These are phyloP conservation scores for Parietichytrium sp. DNA, from an alignment of 108 stramenopile species.

Conservation along the genomic window DNA sequence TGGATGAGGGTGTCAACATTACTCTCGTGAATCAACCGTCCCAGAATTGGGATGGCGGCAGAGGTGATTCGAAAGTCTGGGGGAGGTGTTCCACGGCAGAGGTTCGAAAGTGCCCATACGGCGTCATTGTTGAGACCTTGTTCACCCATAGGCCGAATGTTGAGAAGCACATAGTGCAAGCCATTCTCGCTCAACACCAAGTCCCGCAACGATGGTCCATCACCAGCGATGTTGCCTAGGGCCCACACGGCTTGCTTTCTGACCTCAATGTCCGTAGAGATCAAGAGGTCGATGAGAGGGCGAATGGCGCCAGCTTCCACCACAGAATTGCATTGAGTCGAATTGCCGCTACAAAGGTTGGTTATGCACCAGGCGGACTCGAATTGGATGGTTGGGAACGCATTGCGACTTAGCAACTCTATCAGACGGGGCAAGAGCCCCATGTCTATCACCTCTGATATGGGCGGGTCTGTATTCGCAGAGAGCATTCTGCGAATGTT, in stretches of 20 bases:
- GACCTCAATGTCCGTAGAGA: conserved; percentile 89
- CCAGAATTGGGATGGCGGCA: no score
- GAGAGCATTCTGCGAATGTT: not conserved
- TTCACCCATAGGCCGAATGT: conserved; percentile 52
- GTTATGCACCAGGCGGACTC: conserved; percentile 98
- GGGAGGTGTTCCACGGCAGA: no score
- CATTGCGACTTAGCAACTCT: conserved; percentile 82
- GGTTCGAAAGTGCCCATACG: not conserved
- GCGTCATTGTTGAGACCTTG: no score
- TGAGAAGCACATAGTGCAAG: conserved; percentile 84
- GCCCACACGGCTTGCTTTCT: conserved; percentile 97
- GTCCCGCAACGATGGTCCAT: conserved; percentile 90
- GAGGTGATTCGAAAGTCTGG: no score
- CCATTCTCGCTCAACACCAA: conserved; percentile 82
- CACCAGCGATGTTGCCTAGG: conserved; percentile 96
- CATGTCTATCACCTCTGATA: not conserved
- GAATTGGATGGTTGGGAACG: conserved; percentile 91
- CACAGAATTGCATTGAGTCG: conserved; percentile 92
- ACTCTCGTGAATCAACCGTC: no score
- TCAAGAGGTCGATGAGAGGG: conserved; percentile 83
- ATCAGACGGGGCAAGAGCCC: conserved; percentile 80
- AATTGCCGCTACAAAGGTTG: conserved; percentile 92
- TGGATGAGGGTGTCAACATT: no score
- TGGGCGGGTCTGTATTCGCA: not conserved
- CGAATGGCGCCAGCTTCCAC: conserved; percentile 93